Conservation (phyloP, 73 alveolate species). For the Paramecium sexaurelia region DNA sequence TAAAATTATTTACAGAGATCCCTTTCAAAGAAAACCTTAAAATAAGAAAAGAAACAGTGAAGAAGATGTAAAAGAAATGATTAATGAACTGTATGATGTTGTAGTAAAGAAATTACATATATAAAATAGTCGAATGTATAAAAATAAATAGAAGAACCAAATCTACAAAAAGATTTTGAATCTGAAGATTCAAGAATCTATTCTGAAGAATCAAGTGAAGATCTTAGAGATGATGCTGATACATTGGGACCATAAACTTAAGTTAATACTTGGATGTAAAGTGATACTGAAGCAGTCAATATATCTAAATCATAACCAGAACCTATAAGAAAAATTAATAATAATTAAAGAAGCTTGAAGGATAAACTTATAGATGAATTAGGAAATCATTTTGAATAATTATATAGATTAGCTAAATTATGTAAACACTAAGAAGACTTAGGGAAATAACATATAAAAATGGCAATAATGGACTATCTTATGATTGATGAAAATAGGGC, state of each 20-base stretch:
- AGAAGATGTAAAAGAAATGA: constrained; percentile 24
- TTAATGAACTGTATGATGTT: not conserved
- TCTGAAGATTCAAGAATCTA: not conserved
- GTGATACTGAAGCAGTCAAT: not conserved
- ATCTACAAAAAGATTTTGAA: not conserved
- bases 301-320: not conserved
- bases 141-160: not conserved
- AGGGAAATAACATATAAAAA: not conserved
- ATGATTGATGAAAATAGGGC: not conserved
- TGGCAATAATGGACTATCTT: not conserved
- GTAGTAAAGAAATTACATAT: not conserved
- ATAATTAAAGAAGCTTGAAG: not conserved
- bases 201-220: constrained; percentile 27
- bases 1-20: constrained; percentile 21
- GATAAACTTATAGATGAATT: not conserved
- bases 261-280: constrained; percentile 48
- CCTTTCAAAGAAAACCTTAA: not conserved
- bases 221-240: not conserved
- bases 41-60: not conserved
- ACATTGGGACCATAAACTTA: not conserved
- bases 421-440: not conserved
- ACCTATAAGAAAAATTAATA: not conserved
- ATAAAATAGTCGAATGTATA: not conserved
- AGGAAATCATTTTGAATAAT: not conserved
- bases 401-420: not conserved